A percentile compares a stretch with the other conserved stretches of the same genome.
phyloP scores from a whole-genome alignment of 2,329 filamentous ascomycete species.

The Teratosphaeria gauchensis region DNA sequence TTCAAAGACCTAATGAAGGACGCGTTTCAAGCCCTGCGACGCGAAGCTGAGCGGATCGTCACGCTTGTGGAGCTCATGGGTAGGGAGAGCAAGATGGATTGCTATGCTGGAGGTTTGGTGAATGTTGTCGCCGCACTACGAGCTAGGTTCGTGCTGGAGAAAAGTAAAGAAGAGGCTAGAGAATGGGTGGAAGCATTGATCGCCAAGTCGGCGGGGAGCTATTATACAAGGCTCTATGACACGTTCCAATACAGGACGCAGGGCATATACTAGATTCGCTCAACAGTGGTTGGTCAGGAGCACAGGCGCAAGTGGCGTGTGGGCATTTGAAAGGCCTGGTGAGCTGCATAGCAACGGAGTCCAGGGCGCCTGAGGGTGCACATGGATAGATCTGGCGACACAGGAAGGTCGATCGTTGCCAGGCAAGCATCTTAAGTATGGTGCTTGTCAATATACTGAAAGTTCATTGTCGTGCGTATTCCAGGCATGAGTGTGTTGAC shows the following conservation, averaged over 20 bases:
- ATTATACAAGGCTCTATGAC: conserved; percentile 73
- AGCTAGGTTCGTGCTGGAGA: conserved; percentile 69
- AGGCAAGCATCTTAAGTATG: neutral
- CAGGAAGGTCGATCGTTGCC: neutral
- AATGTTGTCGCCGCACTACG: conserved; percentile 61
- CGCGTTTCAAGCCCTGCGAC: conserved; percentile 70
- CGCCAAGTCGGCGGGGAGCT: conserved; percentile 72
- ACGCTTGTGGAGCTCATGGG: conserved; percentile 81
- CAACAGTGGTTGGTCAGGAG: neutral
- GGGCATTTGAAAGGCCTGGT: neutral
- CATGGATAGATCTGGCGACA: neutral
- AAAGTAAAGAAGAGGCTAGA: conserved; percentile 73
- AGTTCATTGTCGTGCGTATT: neutral
- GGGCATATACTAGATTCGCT: conserved; percentile 59
- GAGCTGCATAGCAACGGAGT: neutral
- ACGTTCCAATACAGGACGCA: conserved; percentile 76
- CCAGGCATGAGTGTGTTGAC: too few relatives aligned
- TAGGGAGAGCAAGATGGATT: conserved; percentile 72
- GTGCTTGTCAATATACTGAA: neutral
- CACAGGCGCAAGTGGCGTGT: neutral
- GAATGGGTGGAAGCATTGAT: conserved; percentile 74
- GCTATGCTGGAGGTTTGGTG: conserved; percentile 64
- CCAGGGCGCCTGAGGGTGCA: too few relatives aligned
- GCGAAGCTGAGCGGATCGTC: conserved; percentile 70
- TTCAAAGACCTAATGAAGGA: conserved; percentile 75